A percentile compares a stretch with the other conserved stretches of the same genome.
phyloP scores from a whole-genome alignment of 1,284 basidiomycete genomes.

The Cronartium quercuum region DNA sequence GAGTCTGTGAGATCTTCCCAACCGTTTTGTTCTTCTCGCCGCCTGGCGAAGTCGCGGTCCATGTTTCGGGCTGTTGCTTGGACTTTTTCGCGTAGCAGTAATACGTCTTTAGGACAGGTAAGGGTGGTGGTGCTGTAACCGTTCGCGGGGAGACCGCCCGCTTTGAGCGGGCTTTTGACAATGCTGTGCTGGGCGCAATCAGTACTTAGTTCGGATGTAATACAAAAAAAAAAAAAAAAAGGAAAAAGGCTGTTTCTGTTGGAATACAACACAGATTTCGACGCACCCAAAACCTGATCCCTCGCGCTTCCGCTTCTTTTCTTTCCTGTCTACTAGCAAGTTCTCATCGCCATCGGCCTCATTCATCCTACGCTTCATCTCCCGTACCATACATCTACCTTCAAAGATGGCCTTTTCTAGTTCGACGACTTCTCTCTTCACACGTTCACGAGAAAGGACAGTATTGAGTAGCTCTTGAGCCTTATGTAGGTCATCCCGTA shows the following conservation, averaged over 20 bases:
- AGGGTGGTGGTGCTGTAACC: constrained; percentile 48
- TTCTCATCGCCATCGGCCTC: constrained; percentile 73
- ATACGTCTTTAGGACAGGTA: constrained; percentile 59
- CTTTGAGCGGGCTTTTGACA: constrained; percentile 52
- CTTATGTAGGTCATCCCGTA: constrained; percentile 68
- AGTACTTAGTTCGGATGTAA: not conserved
- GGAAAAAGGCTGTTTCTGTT: constrained; percentile 14
- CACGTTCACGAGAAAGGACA: constrained; percentile 64
- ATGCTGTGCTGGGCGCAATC: constrained; percentile 40
- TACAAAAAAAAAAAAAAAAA: not conserved
- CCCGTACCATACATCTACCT: constrained; percentile 65
- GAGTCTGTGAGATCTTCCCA: constrained; percentile 84
- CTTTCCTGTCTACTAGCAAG: constrained; percentile 64
- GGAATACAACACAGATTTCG: constrained; percentile 46
- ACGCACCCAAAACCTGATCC: constrained; percentile 42
- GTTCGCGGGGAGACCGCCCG: constrained; percentile 51
- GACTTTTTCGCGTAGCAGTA: constrained; percentile 55
- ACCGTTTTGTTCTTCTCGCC: constrained; percentile 61
- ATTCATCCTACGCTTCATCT: constrained; percentile 67
- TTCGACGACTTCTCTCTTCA: constrained; percentile 63
- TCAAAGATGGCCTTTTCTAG: constrained; percentile 69
- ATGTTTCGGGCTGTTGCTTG: constrained; percentile 60
- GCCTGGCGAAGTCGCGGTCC: constrained; percentile 61
- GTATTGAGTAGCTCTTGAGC: constrained; percentile 67
- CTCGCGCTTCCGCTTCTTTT: constrained; percentile 58